Evolutionary conservation across 441 rosid species (phyloP).

Genomic region (Croton setiger): DNA sequence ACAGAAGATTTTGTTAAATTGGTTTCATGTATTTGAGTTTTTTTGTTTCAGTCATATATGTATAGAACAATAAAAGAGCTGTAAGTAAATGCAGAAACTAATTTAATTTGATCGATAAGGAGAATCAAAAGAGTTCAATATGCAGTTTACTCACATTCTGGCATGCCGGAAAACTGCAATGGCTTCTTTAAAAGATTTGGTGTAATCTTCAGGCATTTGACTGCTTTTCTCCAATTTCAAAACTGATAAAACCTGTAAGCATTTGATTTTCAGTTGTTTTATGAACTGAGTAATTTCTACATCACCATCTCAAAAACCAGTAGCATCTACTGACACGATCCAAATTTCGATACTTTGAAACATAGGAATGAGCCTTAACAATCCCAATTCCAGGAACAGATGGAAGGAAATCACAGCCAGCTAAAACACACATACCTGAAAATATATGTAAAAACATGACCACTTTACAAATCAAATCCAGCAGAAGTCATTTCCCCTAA

Average conservation of each 20-base stretch:
- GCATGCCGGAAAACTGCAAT: constrained; percentile 85
- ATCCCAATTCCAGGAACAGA: constrained; percentile 87
- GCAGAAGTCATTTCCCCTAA: no score
- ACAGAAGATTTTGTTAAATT: constrained; percentile 46
- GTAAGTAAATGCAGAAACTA: neutral
- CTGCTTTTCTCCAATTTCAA: constrained; percentile 70
- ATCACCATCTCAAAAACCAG: constrained; percentile 1
- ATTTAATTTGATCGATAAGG: neutral
- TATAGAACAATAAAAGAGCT: constrained; percentile 14
- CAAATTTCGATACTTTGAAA: constrained; percentile 66
- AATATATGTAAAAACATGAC: constrained; percentile 16
- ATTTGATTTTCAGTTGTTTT: no score
- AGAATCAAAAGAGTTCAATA: constrained; percentile 15
- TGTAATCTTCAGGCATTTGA: constrained; percentile 73
- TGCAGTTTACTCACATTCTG: constrained; percentile 41
- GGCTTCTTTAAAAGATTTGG: constrained; percentile 63
- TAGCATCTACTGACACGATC: constrained; percentile 60
- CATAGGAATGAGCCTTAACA: constrained; percentile 61
- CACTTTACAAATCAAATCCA: constrained; percentile 13
- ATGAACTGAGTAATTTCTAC: neutral
- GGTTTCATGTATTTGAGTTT: constrained; percentile 63
- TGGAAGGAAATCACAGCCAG: constrained; percentile 92
- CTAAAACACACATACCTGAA: constrained; percentile 87
- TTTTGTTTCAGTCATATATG: constrained; percentile 63
- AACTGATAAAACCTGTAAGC: constrained; percentile 60